A percentile compares a stretch with the other conserved stretches of the same genome.
Evolutionary conservation across 148 eudicot species (phyloP).

Genomic region (Silene uniflora): DNA sequence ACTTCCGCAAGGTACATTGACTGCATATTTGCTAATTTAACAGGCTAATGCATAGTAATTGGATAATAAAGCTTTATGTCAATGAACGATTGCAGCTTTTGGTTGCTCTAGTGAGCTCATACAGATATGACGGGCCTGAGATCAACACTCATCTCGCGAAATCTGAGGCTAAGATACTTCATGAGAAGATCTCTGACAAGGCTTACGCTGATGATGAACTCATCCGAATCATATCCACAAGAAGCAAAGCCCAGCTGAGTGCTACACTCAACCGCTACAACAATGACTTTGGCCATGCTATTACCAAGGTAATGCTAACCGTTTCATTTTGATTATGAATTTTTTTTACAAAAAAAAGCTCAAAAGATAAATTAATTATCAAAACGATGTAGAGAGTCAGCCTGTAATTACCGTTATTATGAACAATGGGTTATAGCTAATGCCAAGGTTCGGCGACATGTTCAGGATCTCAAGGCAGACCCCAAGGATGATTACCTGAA

Average conservation of each 20-base stretch:
- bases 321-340: background rate
- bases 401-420: background rate
- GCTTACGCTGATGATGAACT: conserved; percentile 72
- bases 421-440: background rate
- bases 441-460: background rate
- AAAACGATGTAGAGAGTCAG: no score
- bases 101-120: conserved; percentile 73
- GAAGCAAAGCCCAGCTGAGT: conserved; percentile 86
- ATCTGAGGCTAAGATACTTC: conserved; percentile 77
- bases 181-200: conserved; percentile 70
- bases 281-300: conserved; percentile 59
- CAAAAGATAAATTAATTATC: background rate
- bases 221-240: conserved; percentile 69
- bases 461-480: conserved; percentile 68
- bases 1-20: conserved; percentile 67
- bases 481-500: conserved; percentile 63
- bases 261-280: conserved; percentile 84
- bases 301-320: conserved; percentile 54
- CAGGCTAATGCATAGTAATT: background rate
- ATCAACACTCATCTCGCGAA: conserved; percentile 69
- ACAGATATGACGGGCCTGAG: conserved; percentile 82
- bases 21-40: background rate
- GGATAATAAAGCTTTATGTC: background rate
- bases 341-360: background rate
- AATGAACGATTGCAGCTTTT: conserved; percentile 44